Conservation (phyloP, 164 flowering plant genomes). For the Berberis thunbergii region DNA sequence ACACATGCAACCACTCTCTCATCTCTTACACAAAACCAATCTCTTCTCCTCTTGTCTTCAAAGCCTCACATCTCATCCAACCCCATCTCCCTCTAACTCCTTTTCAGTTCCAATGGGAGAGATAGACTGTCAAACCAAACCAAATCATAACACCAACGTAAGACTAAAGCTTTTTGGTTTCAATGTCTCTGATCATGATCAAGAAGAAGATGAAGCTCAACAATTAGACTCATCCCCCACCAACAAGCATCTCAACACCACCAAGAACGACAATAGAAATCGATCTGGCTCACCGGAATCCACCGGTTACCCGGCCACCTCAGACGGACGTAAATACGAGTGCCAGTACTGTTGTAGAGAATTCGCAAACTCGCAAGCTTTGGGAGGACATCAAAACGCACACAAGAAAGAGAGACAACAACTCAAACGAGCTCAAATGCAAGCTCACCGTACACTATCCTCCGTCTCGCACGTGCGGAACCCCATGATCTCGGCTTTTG, state of each 20-base stretch:
- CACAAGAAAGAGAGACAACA: conserved; percentile 94
- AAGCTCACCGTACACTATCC: conserved; percentile 53
- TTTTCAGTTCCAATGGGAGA: conserved; percentile 30
- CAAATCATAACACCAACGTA: conserved; percentile 15
- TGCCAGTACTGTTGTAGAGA: conserved; percentile 92
- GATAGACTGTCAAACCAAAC: conserved; percentile 24
- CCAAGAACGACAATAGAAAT: conserved; percentile 7
- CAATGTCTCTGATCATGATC: conserved; percentile 27
- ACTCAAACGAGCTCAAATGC: conserved; percentile 72
- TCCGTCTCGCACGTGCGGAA: conserved; percentile 43
- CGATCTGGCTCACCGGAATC: conserved; percentile 35
- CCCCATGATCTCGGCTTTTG: conserved; percentile 55
- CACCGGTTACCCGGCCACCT: conserved; percentile 12
- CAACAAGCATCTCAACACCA: too few relatives aligned
- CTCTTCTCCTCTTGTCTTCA: neutral
- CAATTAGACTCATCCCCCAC: neutral
- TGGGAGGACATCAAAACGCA: conserved; percentile 97
- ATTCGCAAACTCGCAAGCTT: conserved; percentile 93
- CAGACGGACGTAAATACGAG: conserved; percentile 73
- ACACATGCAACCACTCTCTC: conserved; percentile 20
- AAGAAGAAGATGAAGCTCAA: conserved; percentile 35
- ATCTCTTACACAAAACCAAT: neutral
- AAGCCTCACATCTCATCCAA: neutral
- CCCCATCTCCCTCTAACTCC: neutral
- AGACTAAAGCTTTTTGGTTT: conserved; percentile 79